A percentile compares a stretch with the other conserved stretches of the same genome.
phyloP scores from a whole-genome alignment of 768 basidiomycete species.

The Termitomyces sp. region DNA sequence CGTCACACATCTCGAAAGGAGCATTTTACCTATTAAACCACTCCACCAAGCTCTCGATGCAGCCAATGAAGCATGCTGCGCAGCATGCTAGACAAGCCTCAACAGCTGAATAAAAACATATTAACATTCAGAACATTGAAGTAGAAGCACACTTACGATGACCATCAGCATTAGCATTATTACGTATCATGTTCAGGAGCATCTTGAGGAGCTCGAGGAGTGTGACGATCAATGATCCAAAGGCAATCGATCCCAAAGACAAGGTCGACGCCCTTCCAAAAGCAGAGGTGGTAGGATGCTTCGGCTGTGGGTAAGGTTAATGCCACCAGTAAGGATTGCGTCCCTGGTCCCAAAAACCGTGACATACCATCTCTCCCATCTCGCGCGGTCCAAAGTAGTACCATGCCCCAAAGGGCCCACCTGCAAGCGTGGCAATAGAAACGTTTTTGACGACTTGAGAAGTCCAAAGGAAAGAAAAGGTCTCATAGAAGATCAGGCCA shows the following conservation, averaged over 20 bases:
- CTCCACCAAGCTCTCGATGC: slow-evolving; percentile 63
- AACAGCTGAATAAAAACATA: slow-evolving; percentile 42
- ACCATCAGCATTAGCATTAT: slow-evolving; percentile 59
- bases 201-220: slow-evolving; percentile 66
- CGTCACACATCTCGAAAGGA: neutral
- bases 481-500: slow-evolving; percentile 73
- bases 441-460: slow-evolving; percentile 81
- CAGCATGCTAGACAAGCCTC: slow-evolving; percentile 75
- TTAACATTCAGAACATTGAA: neutral
- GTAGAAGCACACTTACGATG: slow-evolving; percentile 47
- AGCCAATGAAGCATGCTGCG: slow-evolving; percentile 73
- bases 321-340: neutral
- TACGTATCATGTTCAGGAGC: slow-evolving; percentile 52
- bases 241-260: slow-evolving; percentile 82
- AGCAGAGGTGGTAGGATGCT: slow-evolving; percentile 63
- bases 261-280: slow-evolving; percentile 74
- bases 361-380: slow-evolving; percentile 57
- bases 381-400: slow-evolving; percentile 81
- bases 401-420: slow-evolving; percentile 76
- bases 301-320: slow-evolving; percentile 39
- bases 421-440: slow-evolving; percentile 74
- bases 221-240: slow-evolving; percentile 82
- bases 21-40: slow-evolving; percentile 69
- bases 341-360: neutral
- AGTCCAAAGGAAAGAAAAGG: slow-evolving; percentile 85